Conservation (phyloP, 1,139 yeast genomes). For the Debaryomyces robertsiae region DNA sequence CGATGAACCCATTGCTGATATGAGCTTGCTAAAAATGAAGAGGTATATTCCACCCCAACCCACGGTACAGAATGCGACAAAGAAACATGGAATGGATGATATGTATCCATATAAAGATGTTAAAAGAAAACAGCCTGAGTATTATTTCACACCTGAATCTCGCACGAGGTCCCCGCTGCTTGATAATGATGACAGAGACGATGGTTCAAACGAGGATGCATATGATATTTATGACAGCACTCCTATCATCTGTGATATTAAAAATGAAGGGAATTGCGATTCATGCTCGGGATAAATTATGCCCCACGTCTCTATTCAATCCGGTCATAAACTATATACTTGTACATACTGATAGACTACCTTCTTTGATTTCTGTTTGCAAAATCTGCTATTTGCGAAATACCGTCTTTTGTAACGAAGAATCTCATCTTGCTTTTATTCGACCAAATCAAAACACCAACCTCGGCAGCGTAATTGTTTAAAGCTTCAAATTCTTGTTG, state of each 20-base stretch:
- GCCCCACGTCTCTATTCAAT: neutral
- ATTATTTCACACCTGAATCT: conserved; percentile 10
- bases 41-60: conserved; percentile 8
- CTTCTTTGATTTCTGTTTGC: conserved; percentile 61
- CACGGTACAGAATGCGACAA: neutral
- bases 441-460: conserved; percentile 88
- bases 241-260: conserved; percentile 42
- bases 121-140: neutral
- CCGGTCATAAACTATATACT: neutral
- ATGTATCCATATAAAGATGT: neutral
- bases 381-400: conserved; percentile 81
- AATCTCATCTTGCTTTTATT: conserved; percentile 74
- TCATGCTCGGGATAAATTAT: conserved; percentile 47
- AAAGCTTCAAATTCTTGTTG: conserved; percentile 76
- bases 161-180: conserved; percentile 27
- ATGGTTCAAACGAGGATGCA: conserved; percentile 1
- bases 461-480: conserved; percentile 79
- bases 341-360: conserved; percentile 2
- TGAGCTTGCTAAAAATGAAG: conserved; percentile 9
- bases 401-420: conserved; percentile 83
- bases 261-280: conserved; percentile 42
- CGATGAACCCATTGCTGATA: conserved; percentile 3
- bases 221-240: conserved; percentile 37
- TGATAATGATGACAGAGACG: neutral
- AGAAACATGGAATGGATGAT: conserved; percentile 1